Evolutionary conservation across 202 grass and related monocot species (phyloP).

Genomic region (Setaria viridis): DNA sequence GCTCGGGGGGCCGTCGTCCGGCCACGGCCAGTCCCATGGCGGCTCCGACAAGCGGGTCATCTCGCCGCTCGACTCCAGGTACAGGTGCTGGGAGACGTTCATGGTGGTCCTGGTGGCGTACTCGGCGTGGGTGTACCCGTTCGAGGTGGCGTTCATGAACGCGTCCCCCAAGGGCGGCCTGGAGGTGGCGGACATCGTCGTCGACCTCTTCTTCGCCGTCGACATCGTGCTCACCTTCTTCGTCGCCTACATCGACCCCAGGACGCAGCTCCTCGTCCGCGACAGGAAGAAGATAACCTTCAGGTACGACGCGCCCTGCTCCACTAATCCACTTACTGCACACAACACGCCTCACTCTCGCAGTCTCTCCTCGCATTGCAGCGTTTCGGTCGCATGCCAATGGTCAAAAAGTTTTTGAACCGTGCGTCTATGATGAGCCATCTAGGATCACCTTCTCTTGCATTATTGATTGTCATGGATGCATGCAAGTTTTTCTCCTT

Average conservation of each 20-base stretch:
- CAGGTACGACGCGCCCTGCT: slow-evolving; percentile 47
- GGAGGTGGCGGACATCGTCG: slow-evolving; percentile 70
- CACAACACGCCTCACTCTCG: too few relatives aligned
- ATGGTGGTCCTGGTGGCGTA: slow-evolving; percentile 95
- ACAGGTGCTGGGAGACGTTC: slow-evolving; percentile 96
- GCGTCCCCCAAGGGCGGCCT: slow-evolving; percentile 77
- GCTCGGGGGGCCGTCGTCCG: slow-evolving; percentile 57
- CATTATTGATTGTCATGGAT: too few relatives aligned
- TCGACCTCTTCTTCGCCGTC: slow-evolving; percentile 78
- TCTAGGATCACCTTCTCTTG: neutral
- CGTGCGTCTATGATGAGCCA: neutral
- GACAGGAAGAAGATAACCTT: slow-evolving; percentile 69
- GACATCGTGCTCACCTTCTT: slow-evolving; percentile 94
- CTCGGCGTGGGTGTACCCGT: slow-evolving; percentile 98
- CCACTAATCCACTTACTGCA: too few relatives aligned
- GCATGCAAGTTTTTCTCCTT: neutral
- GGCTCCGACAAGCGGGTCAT: slow-evolving; percentile 52
- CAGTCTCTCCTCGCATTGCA: too few relatives aligned
- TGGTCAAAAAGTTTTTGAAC: neutral
- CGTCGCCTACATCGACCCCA: slow-evolving; percentile 87
- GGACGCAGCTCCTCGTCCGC: slow-evolving; percentile 77
- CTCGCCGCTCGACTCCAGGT: slow-evolving; percentile 77
- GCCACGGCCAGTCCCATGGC: slow-evolving; percentile 39
- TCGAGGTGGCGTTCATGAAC: slow-evolving; percentile 96
- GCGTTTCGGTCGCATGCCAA: neutral